Conservation (phyloP, 1,139 yeast genomes). For the Suhomyces maxii region DNA sequence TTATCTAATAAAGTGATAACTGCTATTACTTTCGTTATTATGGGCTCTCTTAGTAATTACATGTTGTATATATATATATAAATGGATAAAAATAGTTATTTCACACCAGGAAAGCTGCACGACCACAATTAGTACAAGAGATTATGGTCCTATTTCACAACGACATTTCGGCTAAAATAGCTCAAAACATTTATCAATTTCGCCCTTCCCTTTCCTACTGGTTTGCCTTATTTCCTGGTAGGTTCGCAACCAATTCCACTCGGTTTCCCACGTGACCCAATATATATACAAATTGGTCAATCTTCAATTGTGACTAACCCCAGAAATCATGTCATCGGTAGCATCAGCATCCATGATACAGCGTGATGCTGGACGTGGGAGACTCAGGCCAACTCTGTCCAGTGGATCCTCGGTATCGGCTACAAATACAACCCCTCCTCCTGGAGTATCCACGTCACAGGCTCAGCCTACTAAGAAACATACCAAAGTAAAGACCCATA, state of each 20-base stretch:
- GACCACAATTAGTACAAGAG: too few species aligned
- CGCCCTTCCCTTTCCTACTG: too few species aligned
- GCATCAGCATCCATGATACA: constrained; percentile 4
- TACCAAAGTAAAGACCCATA: constrained; percentile 22
- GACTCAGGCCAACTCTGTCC: constrained; percentile 8
- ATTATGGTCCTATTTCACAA: too few species aligned
- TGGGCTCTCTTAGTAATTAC: too few species aligned
- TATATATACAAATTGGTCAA: neutral
- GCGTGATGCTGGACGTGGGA: constrained; percentile 7
- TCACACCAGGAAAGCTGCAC: too few species aligned
- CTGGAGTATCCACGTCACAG: constrained; percentile 1
- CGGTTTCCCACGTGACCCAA: constrained; percentile 1
- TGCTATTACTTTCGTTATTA: too few species aligned
- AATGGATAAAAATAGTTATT: too few species aligned
- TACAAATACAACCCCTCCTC: neutral
- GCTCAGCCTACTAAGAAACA: constrained; percentile 2
- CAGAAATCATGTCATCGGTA: constrained; percentile 5
- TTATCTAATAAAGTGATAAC: too few species aligned
- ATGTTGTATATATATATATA: too few species aligned
- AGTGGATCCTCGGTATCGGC: constrained; percentile 2
- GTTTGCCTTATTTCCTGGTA: too few species aligned
- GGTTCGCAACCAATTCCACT: neutral
- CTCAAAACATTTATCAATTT: too few species aligned
- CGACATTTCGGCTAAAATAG: too few species aligned
- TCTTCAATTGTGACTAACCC: neutral